These are phyloP conservation scores for Aspergillus latus DNA, from an alignment of 2,329 filamentous ascomycete genomes.

Conservation along the genomic window DNA sequence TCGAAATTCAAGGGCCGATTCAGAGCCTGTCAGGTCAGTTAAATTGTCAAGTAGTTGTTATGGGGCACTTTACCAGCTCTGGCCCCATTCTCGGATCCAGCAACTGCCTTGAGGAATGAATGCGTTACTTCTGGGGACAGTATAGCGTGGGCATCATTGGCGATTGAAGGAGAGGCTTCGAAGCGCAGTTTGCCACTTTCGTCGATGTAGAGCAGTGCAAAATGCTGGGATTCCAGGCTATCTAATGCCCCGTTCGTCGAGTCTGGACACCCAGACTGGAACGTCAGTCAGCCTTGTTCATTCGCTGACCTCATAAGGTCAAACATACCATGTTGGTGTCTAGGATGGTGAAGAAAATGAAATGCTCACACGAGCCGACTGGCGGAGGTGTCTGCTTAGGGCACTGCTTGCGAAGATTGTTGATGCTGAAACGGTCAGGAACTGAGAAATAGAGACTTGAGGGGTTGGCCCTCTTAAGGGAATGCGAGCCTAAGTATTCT, in stretches of 20 bases:
- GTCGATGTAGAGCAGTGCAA: constrained; percentile 36
- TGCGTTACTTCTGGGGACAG: constrained; percentile 31
- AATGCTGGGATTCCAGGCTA: constrained; percentile 28
- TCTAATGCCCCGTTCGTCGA: constrained; percentile 25
- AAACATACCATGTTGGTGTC: neutral
- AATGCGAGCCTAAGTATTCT: neutral
- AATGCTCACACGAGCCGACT: neutral
- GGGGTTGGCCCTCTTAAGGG: neutral
- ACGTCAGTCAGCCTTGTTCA: neutral
- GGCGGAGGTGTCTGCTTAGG: neutral
- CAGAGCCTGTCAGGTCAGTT: constrained; percentile 8
- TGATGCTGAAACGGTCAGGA: neutral
- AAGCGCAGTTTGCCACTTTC: constrained; percentile 32
- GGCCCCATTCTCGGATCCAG: constrained; percentile 23
- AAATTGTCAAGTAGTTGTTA: neutral
- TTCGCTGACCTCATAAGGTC: neutral
- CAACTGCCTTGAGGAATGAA: constrained; percentile 32
- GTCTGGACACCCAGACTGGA: constrained; percentile 22
- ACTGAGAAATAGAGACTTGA: neutral
- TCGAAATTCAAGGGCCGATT: constrained; percentile 6
- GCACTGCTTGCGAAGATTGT: neutral
- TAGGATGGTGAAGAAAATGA: neutral
- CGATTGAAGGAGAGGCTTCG: constrained; percentile 32
- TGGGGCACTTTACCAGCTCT: constrained; percentile 22
- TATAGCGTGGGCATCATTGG: constrained; percentile 28